phyloP scores from a whole-genome alignment of 139 green algal genomes.

The Coccomyxa sp. region DNA sequence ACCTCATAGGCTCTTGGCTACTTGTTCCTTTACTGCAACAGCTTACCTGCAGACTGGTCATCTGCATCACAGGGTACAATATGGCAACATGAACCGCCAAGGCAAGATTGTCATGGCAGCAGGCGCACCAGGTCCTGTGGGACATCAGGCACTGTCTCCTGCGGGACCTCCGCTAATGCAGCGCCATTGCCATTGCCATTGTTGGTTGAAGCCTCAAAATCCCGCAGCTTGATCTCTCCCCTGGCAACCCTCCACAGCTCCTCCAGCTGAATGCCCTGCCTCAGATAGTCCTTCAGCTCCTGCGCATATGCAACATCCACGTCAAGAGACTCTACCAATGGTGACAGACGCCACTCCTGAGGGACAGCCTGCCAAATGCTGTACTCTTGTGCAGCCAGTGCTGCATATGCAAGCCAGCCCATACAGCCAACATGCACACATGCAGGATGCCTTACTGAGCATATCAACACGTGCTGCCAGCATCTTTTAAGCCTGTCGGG shows the following conservation, averaged over 20 bases:
- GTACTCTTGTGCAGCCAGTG: neutral
- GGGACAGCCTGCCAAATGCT: neutral
- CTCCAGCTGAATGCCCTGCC: constrained; percentile 38
- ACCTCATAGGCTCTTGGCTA: too few relatives aligned
- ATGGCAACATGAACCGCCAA: too few relatives aligned
- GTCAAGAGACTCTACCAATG: neutral
- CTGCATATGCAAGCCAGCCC: too few relatives aligned
- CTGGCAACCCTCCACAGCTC: constrained; percentile 67
- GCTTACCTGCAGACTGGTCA: too few relatives aligned
- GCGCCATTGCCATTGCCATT: neutral
- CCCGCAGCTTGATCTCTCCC: constrained; percentile 52
- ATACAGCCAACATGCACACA: too few relatives aligned
- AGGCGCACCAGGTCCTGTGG: constrained; percentile 21
- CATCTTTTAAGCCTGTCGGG: too few relatives aligned
- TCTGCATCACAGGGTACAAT: too few relatives aligned
- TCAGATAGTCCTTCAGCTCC: constrained; percentile 67
- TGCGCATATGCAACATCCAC: neutral
- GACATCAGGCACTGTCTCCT: constrained; percentile 2
- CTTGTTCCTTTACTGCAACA: too few relatives aligned
- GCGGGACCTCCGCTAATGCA: neutral
- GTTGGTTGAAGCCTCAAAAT: constrained; percentile 30
- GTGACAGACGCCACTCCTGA: neutral
- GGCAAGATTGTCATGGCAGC: too few relatives aligned
- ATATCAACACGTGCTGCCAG: too few relatives aligned
- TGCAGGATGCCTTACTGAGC: too few relatives aligned